Base-by-base conservation (phyloP, 306 rosid genomes). In the Lupinus albus region DNA sequence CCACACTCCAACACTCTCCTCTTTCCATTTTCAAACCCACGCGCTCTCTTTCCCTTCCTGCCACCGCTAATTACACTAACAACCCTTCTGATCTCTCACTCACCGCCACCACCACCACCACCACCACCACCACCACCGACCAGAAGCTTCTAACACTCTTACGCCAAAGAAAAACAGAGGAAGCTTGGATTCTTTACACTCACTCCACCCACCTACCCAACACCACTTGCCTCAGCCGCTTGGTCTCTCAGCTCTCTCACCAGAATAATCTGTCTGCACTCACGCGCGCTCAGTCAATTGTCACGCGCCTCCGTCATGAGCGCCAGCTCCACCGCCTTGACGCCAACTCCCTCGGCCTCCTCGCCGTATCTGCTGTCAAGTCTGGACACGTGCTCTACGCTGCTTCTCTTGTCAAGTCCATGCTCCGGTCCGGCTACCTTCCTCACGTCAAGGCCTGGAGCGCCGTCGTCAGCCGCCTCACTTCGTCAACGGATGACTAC, bases 381-480 rank as follows among this genome's bases (percentile, higher is more conserved):
- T 74, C 89, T 2, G 93, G 95, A 16, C 88, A 89, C 75, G 88
- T 87, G 2, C 79, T 81, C 46, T 93, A 93, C 53, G 96, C 98
- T 66, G 61, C 87, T 15, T 93, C 98, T 2, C 66, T 93, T n/a
- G 61, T 93, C 67, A 90, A 85, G 71, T 93, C 98, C 87, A 93
- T 93, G 98, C 95, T 93, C 76, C 98, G 98, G 38, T 87, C 98
- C 9, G 95, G 98, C 35, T 89, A 86, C 75, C 95, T 93, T 20
- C 98, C 98, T 20, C 95, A 93, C 20, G 95, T 93, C 28, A 93
- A 89, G 81, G 96, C 98, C 8, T 93, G 96, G 98, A 83, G 93
- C 66, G 94, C 96, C 2, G 96, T 89, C 25, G 95, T 89, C 50
- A 90, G 95, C 72, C 78, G 89, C 4, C 95, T 93, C 0, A 84